Conservation (phyloP, 257 asterid genomes). For the Handroanthus guayacan region DNA sequence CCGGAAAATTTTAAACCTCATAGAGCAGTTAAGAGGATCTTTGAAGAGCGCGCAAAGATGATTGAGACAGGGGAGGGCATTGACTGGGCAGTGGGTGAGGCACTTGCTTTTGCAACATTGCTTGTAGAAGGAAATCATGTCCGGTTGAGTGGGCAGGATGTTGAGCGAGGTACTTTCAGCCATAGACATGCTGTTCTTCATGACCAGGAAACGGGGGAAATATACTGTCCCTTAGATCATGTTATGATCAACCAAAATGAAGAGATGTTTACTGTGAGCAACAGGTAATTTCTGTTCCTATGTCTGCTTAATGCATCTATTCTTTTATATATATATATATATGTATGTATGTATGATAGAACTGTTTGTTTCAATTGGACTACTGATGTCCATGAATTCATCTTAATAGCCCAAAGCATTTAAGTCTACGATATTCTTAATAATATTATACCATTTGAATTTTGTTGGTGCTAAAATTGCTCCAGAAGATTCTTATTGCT, state of each 20-base stretch:
- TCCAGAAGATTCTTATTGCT: conserved; percentile 12
- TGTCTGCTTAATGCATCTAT: conserved; percentile 20
- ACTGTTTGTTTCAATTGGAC: conserved; percentile 24
- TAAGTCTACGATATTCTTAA: background rate
- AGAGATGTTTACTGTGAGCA: conserved; percentile 98
- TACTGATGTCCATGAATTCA: background rate
- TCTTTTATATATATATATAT: background rate
- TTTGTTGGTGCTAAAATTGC: background rate
- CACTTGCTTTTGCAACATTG: conserved; percentile 96
- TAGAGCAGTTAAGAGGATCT: conserved; percentile 81
- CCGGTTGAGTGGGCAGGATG: conserved; percentile 99
- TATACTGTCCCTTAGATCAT: conserved; percentile 94
- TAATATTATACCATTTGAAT: background rate
- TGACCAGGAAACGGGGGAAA: conserved; percentile 88
- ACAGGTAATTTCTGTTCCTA: conserved; percentile 62
- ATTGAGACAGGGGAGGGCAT: conserved; percentile 94
- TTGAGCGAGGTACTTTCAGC: conserved; percentile 98
- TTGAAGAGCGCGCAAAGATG: conserved; percentile 92
- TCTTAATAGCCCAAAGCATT: conserved; percentile 9
- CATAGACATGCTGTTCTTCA: conserved; percentile 94
- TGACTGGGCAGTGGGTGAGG: conserved; percentile 98
- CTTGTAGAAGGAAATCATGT: conserved; percentile 98
- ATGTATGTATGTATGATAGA: conserved; percentile 11
- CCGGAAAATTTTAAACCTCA: conserved; percentile 88
- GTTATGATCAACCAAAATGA: conserved; percentile 84